Base-by-base conservation (phyloP, 805 yeast genomes). In the Candida berthetii region DNA sequence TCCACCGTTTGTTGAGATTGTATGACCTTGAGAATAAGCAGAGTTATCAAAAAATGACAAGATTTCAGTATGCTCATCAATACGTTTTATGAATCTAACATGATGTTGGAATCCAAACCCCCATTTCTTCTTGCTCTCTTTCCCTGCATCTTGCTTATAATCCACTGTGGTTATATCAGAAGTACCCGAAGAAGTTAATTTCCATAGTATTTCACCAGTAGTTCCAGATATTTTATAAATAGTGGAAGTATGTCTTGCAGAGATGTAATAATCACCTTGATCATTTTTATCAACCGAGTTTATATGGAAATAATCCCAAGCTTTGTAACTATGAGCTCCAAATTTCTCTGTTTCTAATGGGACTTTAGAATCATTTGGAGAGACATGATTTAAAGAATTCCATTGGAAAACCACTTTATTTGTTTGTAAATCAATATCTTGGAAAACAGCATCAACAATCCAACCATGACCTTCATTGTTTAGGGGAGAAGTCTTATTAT, bases 281-380 rank as follows among this genome's bases (percentile, higher is more conserved):
- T 45, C 55, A 45, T 63, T 65, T 42, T 64, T 65, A 41, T 64
- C 69, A 29, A 64, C 64, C 2, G 69, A 64, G 40, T 65, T 65
- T 42, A 64, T 60, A 45, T 65, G 69, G 55, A 64, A 64, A 40
- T 60, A 64, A 46, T 64, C 69, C 67, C 68, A 65, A 9, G 70
- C 68, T 32, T 57, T 57, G 38, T 40, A 52, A 2, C 67, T 68
- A n/a, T 53, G 45, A 15, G 68, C 68, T 10, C 64, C 65, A n/a
- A 49, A 53, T 4, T 61, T 65, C 19, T 54, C 49, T n/a, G 51
- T 53, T 7, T 22, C 25, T 15, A 62, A 37, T 3, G 61, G 55
- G 8, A 64, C 42, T n/a, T 54, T 56, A 1, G 68, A 60, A 35
- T 58, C 63, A 13, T 42, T 47, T 3, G 65, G 67, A 2, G 63